These are phyloP conservation scores for Boletus tomentosulus DNA, from an alignment of 768 basidiomycete genomes.

Conservation along the genomic window DNA sequence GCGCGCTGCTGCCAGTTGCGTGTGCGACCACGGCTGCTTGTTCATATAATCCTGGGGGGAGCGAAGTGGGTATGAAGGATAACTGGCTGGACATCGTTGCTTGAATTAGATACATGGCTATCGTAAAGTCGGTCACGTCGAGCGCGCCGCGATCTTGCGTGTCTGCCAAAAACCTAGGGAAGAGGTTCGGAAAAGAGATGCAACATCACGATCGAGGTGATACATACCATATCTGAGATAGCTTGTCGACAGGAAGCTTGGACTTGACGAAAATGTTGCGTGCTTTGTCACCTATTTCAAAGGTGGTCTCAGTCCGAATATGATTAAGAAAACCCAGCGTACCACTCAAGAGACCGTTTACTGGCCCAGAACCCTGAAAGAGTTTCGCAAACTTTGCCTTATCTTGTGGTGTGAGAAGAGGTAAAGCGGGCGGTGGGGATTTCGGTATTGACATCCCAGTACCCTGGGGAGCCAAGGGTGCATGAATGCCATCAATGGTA, in stretches of 20 bases:
- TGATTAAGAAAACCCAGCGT: constrained; percentile 19
- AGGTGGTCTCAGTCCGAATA: background rate
- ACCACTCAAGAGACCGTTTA: constrained; percentile 78
- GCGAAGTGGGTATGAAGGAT: constrained; percentile 60
- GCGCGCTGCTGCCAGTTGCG: constrained; percentile 55
- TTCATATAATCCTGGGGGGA: constrained; percentile 85
- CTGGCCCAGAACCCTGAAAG: constrained; percentile 68
- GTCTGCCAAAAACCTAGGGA: constrained; percentile 84
- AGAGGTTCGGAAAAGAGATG: background rate
- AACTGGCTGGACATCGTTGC: constrained; percentile 80
- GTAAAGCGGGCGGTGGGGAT: constrained; percentile 57
- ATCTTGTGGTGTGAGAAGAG: constrained; percentile 74
- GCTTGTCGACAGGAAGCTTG: constrained; percentile 77
- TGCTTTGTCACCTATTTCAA: constrained; percentile 71
- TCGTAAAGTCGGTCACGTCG: constrained; percentile 87
- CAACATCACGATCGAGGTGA: background rate
- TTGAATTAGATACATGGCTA: constrained; percentile 97
- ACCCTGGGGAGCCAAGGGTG: constrained; percentile 49
- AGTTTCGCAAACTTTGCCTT: constrained; percentile 77
- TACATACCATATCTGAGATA: constrained; percentile 88
- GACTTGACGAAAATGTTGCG: constrained; percentile 90
- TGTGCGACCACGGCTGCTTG: constrained; percentile 59
- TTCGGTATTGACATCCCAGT: constrained; percentile 55
- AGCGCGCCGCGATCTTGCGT: constrained; percentile 87
- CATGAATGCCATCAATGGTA: constrained; percentile 64